phyloP scores from a whole-genome alignment of 345 rosid genomes.

The Physaria fendleri region DNA sequence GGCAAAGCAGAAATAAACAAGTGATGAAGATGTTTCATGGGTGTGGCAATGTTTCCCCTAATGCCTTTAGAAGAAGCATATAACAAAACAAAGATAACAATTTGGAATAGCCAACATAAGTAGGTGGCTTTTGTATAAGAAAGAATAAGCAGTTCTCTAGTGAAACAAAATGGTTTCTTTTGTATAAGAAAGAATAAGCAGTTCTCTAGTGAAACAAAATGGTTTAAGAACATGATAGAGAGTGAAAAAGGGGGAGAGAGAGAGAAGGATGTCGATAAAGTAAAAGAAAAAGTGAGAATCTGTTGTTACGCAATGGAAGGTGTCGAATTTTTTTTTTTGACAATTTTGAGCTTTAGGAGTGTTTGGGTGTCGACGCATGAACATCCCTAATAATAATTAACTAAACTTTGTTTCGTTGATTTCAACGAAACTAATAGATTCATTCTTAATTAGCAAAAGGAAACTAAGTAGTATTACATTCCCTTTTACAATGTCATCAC shows the following conservation, averaged over 20 bases:
- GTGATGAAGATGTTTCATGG: not conserved
- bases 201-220: not conserved
- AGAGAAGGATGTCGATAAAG: not conserved
- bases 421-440: too few relatives aligned
- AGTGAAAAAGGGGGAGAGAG: not conserved
- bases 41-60: constrained; percentile 1
- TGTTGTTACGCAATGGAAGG: not conserved
- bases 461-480: too few relatives aligned
- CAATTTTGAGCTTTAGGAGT: not conserved
- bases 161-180: not conserved
- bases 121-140: not conserved
- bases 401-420: too few relatives aligned
- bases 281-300: not conserved
- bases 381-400: not conserved
- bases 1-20: not conserved
- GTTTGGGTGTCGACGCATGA: constrained; percentile 20
- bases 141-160: not conserved
- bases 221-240: not conserved
- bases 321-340: constrained; percentile 8
- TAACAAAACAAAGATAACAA: not conserved
- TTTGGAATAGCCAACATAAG: not conserved
- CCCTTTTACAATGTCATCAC: too few relatives aligned
- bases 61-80: not conserved
- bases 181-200: not conserved
- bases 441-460: too few relatives aligned